Base-by-base conservation (phyloP, 1,284 basidiomycete genomes). In the Trichosporon coremiiforme region DNA sequence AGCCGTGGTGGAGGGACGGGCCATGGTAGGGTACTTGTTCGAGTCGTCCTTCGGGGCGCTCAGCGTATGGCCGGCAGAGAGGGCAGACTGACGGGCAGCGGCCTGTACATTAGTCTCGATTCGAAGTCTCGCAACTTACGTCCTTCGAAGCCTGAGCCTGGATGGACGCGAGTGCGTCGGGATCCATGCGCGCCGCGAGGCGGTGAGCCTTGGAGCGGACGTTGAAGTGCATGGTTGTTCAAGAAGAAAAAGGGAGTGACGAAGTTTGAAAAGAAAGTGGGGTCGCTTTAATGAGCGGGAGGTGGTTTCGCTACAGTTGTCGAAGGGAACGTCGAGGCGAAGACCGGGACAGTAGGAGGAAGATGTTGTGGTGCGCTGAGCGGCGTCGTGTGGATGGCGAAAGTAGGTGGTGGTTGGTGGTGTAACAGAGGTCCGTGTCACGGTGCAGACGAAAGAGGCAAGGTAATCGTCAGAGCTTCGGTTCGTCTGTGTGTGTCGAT, bases 161-260 rank as follows among this genome's bases (percentile, higher is more conserved):
- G 35, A 68, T 68, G 12, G n/a, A 10, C 33, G 17, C n/a, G 60
- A 68, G 31, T 4, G 38, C 25, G 62, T 64, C 62, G 33, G 67
- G 67, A 33, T 38, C 20, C 67, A 68, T 68, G 62, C 60, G 41
- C 20, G 64, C 67, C 62, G 50, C 45, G 67, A 63, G 67, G 33
- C 67, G 67, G 62, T 68, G 67, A 12, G 38, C 66, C 45, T 15
- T 35, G 35, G n/a, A 15, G 62, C 62, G 62, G 38, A 15, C 9
- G n/a, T 65, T 47, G 64, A 29, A 17, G 64, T 65, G 57, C 57
- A 62, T 62, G 20, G 31, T 33, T 17, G 17, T 33, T 31, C 57
- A 33, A 33, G 13, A 29, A n/a, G n/a, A 31, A 62, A 62, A 33
- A 35, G 31, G 7, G 57, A 45, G 41, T 45, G 41, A 45, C 41